Conservation (phyloP, 164 flowering plant genomes). For the Platanus orientalis region DNA sequence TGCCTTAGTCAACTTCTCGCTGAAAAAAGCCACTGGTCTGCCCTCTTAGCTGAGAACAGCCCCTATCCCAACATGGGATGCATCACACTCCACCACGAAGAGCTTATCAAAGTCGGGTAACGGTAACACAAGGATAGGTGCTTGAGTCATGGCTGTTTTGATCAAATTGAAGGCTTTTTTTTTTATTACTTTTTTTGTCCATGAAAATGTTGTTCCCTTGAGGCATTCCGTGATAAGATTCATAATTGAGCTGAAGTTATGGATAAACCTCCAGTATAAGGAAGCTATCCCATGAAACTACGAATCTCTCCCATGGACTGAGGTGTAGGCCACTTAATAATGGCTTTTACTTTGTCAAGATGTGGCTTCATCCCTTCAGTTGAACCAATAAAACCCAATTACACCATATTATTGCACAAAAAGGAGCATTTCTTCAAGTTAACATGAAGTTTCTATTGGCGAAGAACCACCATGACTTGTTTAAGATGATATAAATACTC, state of each 20-base stretch:
- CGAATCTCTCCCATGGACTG: not conserved
- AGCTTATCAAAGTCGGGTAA: not conserved
- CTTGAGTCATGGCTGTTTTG: not conserved
- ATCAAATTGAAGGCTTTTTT: not conserved
- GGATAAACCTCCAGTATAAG: too few relatives aligned
- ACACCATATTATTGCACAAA: not conserved
- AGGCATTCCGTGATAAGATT: constrained; percentile 2
- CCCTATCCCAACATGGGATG: not conserved
- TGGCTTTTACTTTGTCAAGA: not conserved
- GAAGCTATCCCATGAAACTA: constrained; percentile 7
- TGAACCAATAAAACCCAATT: not conserved
- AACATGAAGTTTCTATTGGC: not conserved
- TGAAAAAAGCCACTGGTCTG: not conserved
- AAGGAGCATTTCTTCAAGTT: constrained; percentile 8
- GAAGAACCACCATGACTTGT: constrained; percentile 1
- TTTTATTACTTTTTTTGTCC: constrained; percentile 4
- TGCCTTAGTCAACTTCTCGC: constrained; percentile 1
- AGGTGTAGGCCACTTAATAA: not conserved
- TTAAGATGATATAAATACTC: not conserved
- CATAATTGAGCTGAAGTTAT: constrained; percentile 7
- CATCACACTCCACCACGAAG: constrained; percentile 1
- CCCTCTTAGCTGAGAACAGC: not conserved
- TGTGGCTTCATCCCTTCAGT: not conserved
- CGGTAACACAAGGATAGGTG: not conserved
- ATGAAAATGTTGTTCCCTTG: not conserved